phyloP scores from a whole-genome alignment of 2,329 filamentous ascomycete genomes.

The Fusarium keratoplasticum region DNA sequence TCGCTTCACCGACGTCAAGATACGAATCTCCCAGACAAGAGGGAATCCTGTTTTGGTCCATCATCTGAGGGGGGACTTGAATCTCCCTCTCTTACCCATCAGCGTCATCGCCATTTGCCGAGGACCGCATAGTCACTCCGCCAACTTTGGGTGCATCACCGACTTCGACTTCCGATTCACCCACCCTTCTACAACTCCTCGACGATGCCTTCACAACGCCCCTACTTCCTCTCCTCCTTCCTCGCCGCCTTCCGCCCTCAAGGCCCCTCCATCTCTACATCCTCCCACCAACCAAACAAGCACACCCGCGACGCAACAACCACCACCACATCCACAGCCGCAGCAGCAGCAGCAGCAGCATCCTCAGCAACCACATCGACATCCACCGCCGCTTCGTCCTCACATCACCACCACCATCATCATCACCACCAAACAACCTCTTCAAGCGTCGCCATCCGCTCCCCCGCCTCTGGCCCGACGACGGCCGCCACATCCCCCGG shows the following conservation, averaged over 20 bases:
- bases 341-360: conserved; percentile 27
- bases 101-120: background rate
- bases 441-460: conserved; percentile 46
- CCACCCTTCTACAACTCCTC: background rate
- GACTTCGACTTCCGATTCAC: background rate
- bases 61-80: background rate
- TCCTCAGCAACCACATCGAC: conserved; percentile 39
- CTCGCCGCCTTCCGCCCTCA: conserved; percentile 65
- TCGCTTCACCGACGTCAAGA: conserved; percentile 5
- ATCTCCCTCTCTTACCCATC: conserved; percentile 11
- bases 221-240: conserved; percentile 68
- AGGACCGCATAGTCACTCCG: background rate
- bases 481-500: conserved; percentile 32
- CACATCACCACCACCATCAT: conserved; percentile 36
- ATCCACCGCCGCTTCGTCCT: conserved; percentile 36
- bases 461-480: conserved; percentile 40
- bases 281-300: conserved; percentile 50
- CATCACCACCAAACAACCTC: conserved; percentile 41
- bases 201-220: conserved; percentile 64
- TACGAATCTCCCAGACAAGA: background rate
- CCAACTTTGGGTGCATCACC: background rate
- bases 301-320: conserved; percentile 48
- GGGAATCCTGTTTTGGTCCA: background rate
- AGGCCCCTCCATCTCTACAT: conserved; percentile 50
- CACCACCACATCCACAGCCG: conserved; percentile 34